Percentiles rank a stretch among this genome's conserved stretches.
phyloP scores from a whole-genome alignment of 148 eudicot genomes.

The Dysphania ambrosioides region DNA sequence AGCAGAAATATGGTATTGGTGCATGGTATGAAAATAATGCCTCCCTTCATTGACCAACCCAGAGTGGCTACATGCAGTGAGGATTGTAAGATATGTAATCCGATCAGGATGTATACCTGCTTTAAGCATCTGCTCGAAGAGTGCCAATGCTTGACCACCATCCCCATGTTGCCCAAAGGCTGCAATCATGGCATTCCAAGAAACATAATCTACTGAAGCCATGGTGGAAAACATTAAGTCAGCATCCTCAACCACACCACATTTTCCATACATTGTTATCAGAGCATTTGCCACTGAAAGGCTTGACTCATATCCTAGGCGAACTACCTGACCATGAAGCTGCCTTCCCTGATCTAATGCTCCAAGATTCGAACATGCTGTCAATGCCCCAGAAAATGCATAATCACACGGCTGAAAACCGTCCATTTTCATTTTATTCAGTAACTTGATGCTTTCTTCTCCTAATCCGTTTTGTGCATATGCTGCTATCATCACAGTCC shows the following conservation, averaged over 20 bases:
- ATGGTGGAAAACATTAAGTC: slow-evolving; percentile 37
- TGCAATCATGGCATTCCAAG: slow-evolving; percentile 71
- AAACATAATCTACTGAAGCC: slow-evolving; percentile 53
- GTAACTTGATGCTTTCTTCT: slow-evolving; percentile 52
- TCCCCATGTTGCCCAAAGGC: slow-evolving; percentile 62
- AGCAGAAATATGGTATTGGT: slow-evolving; percentile 36
- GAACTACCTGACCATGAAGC: slow-evolving; percentile 50
- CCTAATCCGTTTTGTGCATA: slow-evolving; percentile 55
- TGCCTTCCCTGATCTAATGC: slow-evolving; percentile 55
- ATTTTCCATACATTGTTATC: slow-evolving; percentile 67
- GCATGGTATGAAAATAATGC: slow-evolving; percentile 46
- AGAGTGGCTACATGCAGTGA: slow-evolving; percentile 66
- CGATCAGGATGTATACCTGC: slow-evolving; percentile 46
- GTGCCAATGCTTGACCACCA: slow-evolving; percentile 47
- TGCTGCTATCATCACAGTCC: slow-evolving; percentile 60
- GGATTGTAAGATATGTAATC: slow-evolving; percentile 52
- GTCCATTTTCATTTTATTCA: slow-evolving; percentile 51
- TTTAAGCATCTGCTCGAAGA: slow-evolving; percentile 53
- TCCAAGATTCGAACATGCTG: slow-evolving; percentile 55
- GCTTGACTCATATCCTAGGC: slow-evolving; percentile 48
- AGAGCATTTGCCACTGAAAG: slow-evolving; percentile 60
- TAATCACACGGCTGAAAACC: slow-evolving; percentile 59
- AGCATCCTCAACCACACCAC: slow-evolving; percentile 51
- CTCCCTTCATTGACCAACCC: slow-evolving; percentile 54
- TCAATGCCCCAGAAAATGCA: slow-evolving; percentile 54